phyloP scores from a whole-genome alignment of 371 early-diverging fungal species.

The Mucor piriformis region DNA sequence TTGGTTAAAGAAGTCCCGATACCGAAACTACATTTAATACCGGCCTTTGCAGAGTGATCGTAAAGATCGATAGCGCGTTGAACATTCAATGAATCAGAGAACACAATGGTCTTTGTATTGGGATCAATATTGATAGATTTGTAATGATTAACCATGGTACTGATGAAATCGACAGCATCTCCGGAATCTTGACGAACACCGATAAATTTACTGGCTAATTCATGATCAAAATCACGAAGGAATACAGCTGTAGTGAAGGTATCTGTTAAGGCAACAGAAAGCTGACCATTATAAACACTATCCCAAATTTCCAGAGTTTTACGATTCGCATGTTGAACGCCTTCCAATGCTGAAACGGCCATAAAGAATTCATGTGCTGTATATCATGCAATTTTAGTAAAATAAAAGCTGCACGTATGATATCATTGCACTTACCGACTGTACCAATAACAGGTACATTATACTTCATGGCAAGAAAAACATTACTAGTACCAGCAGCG shows the following conservation, averaged over 20 bases:
- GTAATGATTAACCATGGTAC: slow-evolving; percentile 61
- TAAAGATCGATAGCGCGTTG: slow-evolving; percentile 57
- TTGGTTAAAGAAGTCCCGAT: slow-evolving; percentile 81
- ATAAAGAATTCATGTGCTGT: slow-evolving; percentile 79
- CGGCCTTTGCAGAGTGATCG: slow-evolving; percentile 42
- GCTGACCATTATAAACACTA: slow-evolving; percentile 55
- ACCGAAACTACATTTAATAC: slow-evolving; percentile 69
- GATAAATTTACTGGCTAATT: slow-evolving; percentile 54
- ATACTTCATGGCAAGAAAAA: slow-evolving; percentile 71
- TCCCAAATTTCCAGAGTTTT: slow-evolving; percentile 67
- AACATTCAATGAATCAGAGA: slow-evolving; percentile 70
- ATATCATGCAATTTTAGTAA: not conserved
- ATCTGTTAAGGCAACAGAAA: slow-evolving; percentile 76
- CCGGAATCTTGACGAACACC: slow-evolving; percentile 84
- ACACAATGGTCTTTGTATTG: slow-evolving; percentile 65
- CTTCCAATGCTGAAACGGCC: slow-evolving; percentile 74
- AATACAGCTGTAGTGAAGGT: slow-evolving; percentile 74
- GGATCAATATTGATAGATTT: slow-evolving; percentile 60
- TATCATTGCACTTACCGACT: slow-evolving; percentile 48
- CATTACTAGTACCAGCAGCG: slow-evolving; percentile 73
- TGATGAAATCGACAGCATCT: slow-evolving; percentile 59
- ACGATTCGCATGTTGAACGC: slow-evolving; percentile 63
- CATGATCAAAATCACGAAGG: slow-evolving; percentile 59
- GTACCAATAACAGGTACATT: slow-evolving; percentile 70
- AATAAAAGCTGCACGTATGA: not conserved